These are phyloP conservation scores for Aspergillus versicolor DNA, from an alignment of 2,329 filamentous ascomycete species.

Conservation along the genomic window DNA sequence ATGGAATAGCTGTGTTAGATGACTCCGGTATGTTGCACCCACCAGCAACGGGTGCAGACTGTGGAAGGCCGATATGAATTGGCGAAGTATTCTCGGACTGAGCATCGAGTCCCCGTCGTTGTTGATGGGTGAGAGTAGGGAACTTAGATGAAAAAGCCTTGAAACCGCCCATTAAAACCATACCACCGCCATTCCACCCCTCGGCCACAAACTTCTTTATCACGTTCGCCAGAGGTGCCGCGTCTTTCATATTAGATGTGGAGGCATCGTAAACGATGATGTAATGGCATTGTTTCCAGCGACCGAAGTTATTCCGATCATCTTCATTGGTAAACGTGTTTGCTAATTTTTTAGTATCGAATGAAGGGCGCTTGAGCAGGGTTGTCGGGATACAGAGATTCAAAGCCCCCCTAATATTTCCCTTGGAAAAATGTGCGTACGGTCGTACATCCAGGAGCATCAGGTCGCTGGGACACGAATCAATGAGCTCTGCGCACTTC, in stretches of 20 bases:
- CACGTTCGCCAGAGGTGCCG: conserved; percentile 76
- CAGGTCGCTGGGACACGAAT: conserved; percentile 52
- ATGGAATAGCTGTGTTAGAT: conserved; percentile 73
- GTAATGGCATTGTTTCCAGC: conserved; percentile 70
- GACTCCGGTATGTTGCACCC: conserved; percentile 75
- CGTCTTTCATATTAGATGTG: conserved; percentile 77
- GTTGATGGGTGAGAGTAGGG: conserved; percentile 48
- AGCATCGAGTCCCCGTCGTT: conserved; percentile 30
- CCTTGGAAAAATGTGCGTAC: conserved; percentile 74
- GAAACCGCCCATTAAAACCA: conserved; percentile 81
- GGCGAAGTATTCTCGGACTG: conserved; percentile 50
- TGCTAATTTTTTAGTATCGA: conserved; percentile 81
- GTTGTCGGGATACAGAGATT: conserved; percentile 96
- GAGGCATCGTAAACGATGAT: conserved; percentile 86
- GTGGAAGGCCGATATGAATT: conserved; percentile 52
- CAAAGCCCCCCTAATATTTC: conserved; percentile 75
- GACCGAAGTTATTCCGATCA: conserved; percentile 70
- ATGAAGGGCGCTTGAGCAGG: conserved; percentile 83
- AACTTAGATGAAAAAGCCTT: conserved; percentile 67
- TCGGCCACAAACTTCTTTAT: conserved; percentile 89
- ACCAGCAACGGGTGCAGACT: conserved; percentile 76
- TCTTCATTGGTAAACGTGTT: conserved; percentile 76
- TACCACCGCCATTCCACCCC: conserved; percentile 71
- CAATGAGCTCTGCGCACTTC: conserved; percentile 58
- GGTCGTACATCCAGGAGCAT: conserved; percentile 84